phyloP scores from a whole-genome alignment of 495 filamentous ascomycete species.

The Lophiotrema nucula region DNA sequence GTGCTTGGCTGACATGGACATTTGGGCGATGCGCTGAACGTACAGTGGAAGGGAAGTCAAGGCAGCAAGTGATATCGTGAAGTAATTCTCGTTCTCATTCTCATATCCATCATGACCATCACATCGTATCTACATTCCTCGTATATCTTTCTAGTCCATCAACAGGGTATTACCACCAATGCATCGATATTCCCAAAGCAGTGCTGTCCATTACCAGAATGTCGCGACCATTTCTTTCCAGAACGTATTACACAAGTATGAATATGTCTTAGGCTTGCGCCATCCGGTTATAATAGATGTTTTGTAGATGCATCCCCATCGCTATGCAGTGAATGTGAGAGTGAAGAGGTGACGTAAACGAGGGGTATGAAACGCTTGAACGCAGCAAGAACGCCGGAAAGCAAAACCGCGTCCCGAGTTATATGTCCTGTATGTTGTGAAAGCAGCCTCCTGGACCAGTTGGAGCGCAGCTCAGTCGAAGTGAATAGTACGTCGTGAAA shows the following conservation, averaged over 20 bases:
- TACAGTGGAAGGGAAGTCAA: no score
- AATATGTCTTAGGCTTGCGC: constrained; percentile 25
- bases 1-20: no score
- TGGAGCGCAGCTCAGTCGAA: constrained; percentile 28
- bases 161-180: not conserved
- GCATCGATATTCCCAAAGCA: not conserved
- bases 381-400: constrained; percentile 13
- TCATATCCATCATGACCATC: no score
- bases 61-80: no score
- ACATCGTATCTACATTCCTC: no score
- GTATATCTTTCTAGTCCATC: no score
- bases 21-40: no score
- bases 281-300: not conserved
- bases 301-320: constrained; percentile 2
- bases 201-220: constrained; percentile 29
- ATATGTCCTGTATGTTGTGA: not conserved
- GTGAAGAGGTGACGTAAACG: constrained; percentile 5
- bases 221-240: not conserved
- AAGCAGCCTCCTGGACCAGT: constrained; percentile 22
- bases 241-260: constrained; percentile 8
- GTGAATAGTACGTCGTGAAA: not conserved
- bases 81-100: no score
- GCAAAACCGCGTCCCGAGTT: not conserved
- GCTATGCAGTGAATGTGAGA: constrained; percentile 26
- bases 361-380: constrained; percentile 26